Evolutionary conservation across 352 stramenopile species (phyloP), one percentile per base, ranked within the genome.

Genomic region (Pythium dissimile): DNA sequence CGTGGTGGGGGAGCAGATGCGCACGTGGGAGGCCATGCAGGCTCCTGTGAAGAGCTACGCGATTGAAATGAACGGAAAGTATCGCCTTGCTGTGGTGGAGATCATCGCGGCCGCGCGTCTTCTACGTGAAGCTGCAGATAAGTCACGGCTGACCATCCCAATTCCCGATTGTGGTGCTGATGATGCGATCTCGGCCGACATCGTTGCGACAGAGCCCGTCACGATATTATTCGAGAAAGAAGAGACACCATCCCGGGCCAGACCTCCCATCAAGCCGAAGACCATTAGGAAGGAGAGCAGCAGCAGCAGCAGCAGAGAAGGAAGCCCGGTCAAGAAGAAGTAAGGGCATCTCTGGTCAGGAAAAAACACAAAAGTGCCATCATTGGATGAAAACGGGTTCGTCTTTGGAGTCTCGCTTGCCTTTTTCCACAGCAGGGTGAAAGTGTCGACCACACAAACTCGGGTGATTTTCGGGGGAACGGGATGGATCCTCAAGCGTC

Each of bases 21-120:
- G 75, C n/a, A 88, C 80, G 24, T 90, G 80, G 80, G 77, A 90
- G 56, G 77, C 77, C 1, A 72, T 88, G 31, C 73, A 85, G 50
- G 80, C 77, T 1, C 77, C 76, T 2, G 71, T 90, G 23, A 90
- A 86, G 58, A 83, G 67, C 57, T 90, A 90, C 57, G 72, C 77
- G 3, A 88, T 90, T 37, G 80, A 88, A 32, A 69, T 69, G 16
- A 90, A 90, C 37, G 56, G 54, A 27, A 88, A 87, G 60, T 90
- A 90, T 61, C 35, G 69, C 41, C 62, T 86, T 1, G 78, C 78
- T 0, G 71, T 81, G 2, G 50, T 53, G 4, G 72, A 86, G 56
- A 69, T 88, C 30, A 64, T 80, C 18, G 60, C 66, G 9, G 68
- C 72, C 20, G 43, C 53, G 26, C 13, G 24, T 16, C 13, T 37